Percentiles rank a stretch among this genome's conserved stretches.
Conservation (phyloP, 23 red algal genomes). For the Pyropia yezoensis region DNA sequence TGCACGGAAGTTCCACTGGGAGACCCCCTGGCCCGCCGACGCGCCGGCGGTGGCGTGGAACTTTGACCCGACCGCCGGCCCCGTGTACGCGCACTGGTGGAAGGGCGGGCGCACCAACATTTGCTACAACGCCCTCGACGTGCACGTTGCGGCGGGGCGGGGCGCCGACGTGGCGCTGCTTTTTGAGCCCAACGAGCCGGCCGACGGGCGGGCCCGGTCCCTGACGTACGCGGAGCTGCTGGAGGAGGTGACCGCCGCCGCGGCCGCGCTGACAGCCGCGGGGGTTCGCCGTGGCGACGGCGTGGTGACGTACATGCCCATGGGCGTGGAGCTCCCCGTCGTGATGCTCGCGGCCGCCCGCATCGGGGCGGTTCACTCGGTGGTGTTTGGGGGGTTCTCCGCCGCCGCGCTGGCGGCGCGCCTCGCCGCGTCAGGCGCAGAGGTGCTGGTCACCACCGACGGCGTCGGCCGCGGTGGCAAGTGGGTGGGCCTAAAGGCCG, state of each 20-base stretch:
- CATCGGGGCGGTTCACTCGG: slow-evolving; percentile 54
- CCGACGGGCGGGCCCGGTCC: slow-evolving; percentile 1
- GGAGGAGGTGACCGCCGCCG: slow-evolving; percentile 26
- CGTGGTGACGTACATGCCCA: slow-evolving; percentile 64
- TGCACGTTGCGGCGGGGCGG: slow-evolving; percentile 32
- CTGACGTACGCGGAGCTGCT: slow-evolving; percentile 34
- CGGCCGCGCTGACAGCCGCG: slow-evolving; percentile 3
- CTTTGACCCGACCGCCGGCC: slow-evolving; percentile 12
- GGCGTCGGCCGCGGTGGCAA: slow-evolving; percentile 40
- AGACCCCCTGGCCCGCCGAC: slow-evolving; percentile 11
- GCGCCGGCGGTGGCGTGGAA: slow-evolving; percentile 19
- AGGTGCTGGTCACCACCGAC: slow-evolving; percentile 41
- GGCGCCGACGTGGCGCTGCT: slow-evolving; percentile 28
- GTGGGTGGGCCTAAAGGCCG: slow-evolving; percentile 14
- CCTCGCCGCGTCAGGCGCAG: slow-evolving; percentile 15
- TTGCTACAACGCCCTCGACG: slow-evolving; percentile 87
- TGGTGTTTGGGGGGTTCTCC: slow-evolving; percentile 72
- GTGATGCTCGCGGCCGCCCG: slow-evolving; percentile 61
- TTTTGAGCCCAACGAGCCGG: slow-evolving; percentile 30
- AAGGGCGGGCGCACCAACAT: slow-evolving; percentile 48
- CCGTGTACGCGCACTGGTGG: slow-evolving; percentile 20
- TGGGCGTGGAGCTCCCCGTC: slow-evolving; percentile 38
- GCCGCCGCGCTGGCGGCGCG: slow-evolving; percentile 42
- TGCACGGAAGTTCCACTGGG: slow-evolving; percentile 38
- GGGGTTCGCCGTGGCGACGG: slow-evolving; percentile 37